Evolutionary conservation across 257 asterid species (phyloP).

Genomic region (Penstemon newberryi): DNA sequence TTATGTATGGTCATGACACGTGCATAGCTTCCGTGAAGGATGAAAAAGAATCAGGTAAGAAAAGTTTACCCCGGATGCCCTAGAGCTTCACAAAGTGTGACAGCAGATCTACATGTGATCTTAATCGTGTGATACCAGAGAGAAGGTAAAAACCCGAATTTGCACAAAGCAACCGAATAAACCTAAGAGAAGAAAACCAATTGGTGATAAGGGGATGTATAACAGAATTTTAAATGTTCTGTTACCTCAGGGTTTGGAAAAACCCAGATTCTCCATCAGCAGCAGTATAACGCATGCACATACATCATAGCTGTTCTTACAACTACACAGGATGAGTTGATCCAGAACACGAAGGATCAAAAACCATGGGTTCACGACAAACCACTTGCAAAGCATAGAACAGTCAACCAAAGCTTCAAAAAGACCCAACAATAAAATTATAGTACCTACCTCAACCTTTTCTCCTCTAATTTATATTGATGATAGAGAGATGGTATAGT

Average conservation of each 20-base stretch:
- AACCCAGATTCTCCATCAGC: slow-evolving; percentile 28
- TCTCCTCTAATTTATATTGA: slow-evolving; percentile 65
- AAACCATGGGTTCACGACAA: slow-evolving; percentile 21
- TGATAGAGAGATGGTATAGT: slow-evolving; percentile 70
- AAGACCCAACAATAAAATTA: slow-evolving; percentile 33
- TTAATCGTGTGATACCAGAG: too few species aligned
- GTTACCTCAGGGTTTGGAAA: slow-evolving; percentile 30
- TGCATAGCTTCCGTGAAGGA: slow-evolving; percentile 21
- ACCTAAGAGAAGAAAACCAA: slow-evolving; percentile 30
- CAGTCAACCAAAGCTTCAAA: not conserved
- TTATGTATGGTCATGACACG: slow-evolving; percentile 15
- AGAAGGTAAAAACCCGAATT: not conserved
- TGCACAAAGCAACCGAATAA: slow-evolving; percentile 39
- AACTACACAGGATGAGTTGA: slow-evolving; percentile 19
- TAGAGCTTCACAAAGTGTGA: too few species aligned
- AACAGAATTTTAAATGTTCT: slow-evolving; percentile 20
- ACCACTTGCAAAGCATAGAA: slow-evolving; percentile 26
- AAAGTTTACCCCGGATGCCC: slow-evolving; percentile 40
- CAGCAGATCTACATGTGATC: too few species aligned
- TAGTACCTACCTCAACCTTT: slow-evolving; percentile 79
- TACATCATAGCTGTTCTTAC: slow-evolving; percentile 23
- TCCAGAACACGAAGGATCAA: slow-evolving; percentile 15
- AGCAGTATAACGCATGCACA: slow-evolving; percentile 28
- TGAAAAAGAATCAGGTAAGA: slow-evolving; percentile 38
- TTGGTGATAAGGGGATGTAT: slow-evolving; percentile 17